Evolutionary conservation across 2,329 filamentous ascomycete species (phyloP), one percentile per base, ranked within the genome.

Genomic region (Paraphoma chrysanthemicola): DNA sequence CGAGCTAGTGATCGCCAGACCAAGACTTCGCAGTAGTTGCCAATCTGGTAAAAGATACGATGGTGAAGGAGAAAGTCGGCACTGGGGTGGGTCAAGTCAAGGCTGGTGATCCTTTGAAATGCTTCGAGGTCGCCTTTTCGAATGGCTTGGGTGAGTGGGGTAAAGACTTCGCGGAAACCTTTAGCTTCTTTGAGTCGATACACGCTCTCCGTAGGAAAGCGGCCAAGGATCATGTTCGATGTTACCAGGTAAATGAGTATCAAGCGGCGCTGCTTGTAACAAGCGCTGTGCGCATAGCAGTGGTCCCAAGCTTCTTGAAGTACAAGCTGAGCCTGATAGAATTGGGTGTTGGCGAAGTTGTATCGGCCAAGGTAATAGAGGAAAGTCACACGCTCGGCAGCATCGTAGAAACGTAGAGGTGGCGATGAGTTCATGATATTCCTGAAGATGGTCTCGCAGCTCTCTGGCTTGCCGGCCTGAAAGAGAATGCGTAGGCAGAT

Each of bases 341-440:
- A 97, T 72, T 96, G 89, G 64, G 88, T 90, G 74, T 92, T 93
- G 61, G 91, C 88, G 74, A 96, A 92, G 70, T 93, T 88, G 78
- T 94, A 97, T 56, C 93, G 89, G 16, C 94, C 94, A 6, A 98
- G 88, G 73, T 97, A 97, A 79, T 97, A 97, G 12, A 98, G 88
- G 68, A 93, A 98, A 3, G 93, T 96, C 48, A 97, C 92, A 47
- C 93, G 87, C 73, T 98, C 91, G 6, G 90, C 86, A 18, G 91
- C 92, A 2, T 93, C 92, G 70, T 96, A 98, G 49, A 91, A 85
- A 1, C 86, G 83, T 11, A 98, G 80, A 0, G 92, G 91, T 1
- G 93, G 93, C 0, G 91, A 93, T 63, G 91, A 90, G 54, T 90
- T 88, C 48, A 88, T 89, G 62, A 97, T 94, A 71, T 95, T 96